Base-by-base conservation (phyloP, 495 filamentous ascomycete genomes). In the Penicillium ucsense region DNA sequence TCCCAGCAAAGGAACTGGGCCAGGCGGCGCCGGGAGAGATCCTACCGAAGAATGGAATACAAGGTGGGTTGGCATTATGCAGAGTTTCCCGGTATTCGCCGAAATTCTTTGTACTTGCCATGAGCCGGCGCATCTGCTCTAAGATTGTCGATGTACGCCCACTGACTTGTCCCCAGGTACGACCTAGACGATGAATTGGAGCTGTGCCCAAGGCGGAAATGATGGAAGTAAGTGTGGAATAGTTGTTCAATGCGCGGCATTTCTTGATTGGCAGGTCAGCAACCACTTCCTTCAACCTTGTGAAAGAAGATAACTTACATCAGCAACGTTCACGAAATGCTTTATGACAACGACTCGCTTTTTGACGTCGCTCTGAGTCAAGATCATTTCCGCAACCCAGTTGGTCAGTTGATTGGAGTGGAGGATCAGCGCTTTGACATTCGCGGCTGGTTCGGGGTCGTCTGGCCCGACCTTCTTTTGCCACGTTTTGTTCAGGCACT, bases 341-440 rank as follows among this genome's bases (percentile, higher is more conserved):
- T 97, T 97, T 66, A 98, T 96, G 35, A 98, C 94, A 12, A 94
- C 83, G 30, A 97, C 92, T 50, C 92, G 79, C 65, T 94, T 94
- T 72, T 90, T 92, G 42, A 95, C 87, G 62, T 97, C 92, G 32
- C 78, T 74, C 63, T 98, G 94, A 3, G 81, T 88, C 56, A 98
- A 72, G 55, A 98, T 97, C 92, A 97, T 97, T 64, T 98, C 90
- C n/a, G 92, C 92, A 45, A 98, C 92, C 94, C 94, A 97, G 64
- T 97, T 98, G 12, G 92, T 97, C 65, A 97, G 79, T 64, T 95
- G 91, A 54, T 98, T 98, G 0, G 94, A 96, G 63, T 98, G 92
- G 38, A 97, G 75, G 67, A 98, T 98, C 50, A 98, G 74, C 8
- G 89, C 85, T 63, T 95, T 95, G 51, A 98, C 89, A 61, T 98